Evolutionary conservation across 257 asterid genomes (phyloP).

Genomic region (Prunella vulgaris): DNA sequence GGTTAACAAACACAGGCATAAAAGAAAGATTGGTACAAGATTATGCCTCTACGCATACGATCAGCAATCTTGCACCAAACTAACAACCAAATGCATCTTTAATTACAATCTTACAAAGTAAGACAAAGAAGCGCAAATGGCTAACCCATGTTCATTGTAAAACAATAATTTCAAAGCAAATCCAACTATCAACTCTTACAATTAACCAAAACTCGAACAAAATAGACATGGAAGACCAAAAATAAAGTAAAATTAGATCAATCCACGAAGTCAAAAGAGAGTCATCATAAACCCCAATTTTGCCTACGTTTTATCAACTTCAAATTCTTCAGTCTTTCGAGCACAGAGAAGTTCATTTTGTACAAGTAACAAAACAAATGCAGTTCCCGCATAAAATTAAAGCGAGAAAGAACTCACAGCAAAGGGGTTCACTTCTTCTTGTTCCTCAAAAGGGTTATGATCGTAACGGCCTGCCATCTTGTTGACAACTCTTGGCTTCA

Average conservation of each 20-base stretch:
- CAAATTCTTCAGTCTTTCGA: conserved; percentile 4
- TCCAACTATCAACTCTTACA: conserved; percentile 10
- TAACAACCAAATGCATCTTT: conserved; percentile 6
- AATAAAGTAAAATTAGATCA: conserved; percentile 16
- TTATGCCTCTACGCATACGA: conserved; percentile 6
- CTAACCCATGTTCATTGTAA: background rate
- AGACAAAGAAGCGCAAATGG: background rate
- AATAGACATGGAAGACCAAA: background rate
- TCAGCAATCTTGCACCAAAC: conserved; percentile 11
- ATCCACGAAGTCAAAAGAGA: conserved; percentile 22
- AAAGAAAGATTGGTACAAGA: conserved; percentile 5
- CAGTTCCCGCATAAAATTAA: background rate
- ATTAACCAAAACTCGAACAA: background rate
- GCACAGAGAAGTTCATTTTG: background rate
- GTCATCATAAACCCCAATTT: conserved; percentile 23
- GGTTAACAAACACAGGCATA: background rate
- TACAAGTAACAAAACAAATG: background rate
- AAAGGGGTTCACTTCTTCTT: conserved; percentile 61
- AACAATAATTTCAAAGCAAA: background rate
- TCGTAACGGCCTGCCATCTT: conserved; percentile 70
- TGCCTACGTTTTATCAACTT: conserved; percentile 1
- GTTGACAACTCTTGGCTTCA: conserved; percentile 8
- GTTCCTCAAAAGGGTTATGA: conserved; percentile 62
- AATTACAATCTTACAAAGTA: background rate
- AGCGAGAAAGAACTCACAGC: conserved; percentile 36